Conservation (phyloP, 306 rosid species). For the Vigna trinervia region DNA sequence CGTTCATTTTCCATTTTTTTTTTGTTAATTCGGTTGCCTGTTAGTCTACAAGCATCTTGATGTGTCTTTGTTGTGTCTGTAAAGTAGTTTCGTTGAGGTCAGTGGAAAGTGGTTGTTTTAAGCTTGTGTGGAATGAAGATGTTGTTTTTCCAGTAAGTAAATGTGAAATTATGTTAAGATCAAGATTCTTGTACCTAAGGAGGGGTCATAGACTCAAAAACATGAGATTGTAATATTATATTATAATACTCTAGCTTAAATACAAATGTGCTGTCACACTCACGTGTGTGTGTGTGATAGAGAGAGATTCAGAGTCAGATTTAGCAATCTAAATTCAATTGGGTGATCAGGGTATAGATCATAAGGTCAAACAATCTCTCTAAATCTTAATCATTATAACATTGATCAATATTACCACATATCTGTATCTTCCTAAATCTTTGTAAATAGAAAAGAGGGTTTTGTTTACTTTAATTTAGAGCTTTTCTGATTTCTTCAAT, state of each 20-base stretch:
- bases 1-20: neutral
- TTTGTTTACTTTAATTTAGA: conserved; percentile 16
- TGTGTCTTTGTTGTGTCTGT: conserved; percentile 2
- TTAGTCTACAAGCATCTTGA: neutral
- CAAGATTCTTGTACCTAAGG: too few species aligned
- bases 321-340: neutral
- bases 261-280: too few species aligned
- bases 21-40: conserved; percentile 17
- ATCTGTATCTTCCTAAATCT: neutral
- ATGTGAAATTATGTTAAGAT: too few species aligned
- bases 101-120: conserved; percentile 13
- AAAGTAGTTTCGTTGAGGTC: neutral
- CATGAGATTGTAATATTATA: too few species aligned
- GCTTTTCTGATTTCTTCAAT: conserved; percentile 26
- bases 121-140: neutral
- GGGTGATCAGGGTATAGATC: neutral
- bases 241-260: too few species aligned
- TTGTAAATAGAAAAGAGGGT: conserved; percentile 6
- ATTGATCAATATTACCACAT: conserved; percentile 5
- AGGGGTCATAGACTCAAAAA: too few species aligned
- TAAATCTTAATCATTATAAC: neutral
- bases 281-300: neutral
- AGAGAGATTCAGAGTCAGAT: neutral
- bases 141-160: too few species aligned
- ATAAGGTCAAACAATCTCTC: neutral